Conservation (phyloP, 2,329 filamentous ascomycete species). For the Ophiostoma angusticollis region DNA sequence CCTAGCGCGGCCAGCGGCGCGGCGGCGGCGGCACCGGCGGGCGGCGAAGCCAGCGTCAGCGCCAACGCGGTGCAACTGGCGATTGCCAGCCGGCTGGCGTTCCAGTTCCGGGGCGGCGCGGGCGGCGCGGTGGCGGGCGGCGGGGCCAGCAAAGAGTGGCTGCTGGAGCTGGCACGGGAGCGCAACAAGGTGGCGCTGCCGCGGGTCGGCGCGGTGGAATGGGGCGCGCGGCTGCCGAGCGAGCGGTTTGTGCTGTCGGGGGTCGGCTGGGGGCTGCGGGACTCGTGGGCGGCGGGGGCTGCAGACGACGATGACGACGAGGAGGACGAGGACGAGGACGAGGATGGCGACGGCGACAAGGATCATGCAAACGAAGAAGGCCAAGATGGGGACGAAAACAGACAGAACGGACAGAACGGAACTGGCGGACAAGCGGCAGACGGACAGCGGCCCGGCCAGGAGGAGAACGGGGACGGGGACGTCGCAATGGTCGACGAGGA, state of each 20-base stretch:
- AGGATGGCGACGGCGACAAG: conserved; percentile 27
- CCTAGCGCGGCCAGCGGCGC: conserved; percentile 37
- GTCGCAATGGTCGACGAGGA: conserved; percentile 32
- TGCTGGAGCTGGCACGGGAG: conserved; percentile 60
- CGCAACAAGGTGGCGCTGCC: conserved; percentile 56
- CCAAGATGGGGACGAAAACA: conserved; percentile 28
- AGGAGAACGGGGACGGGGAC: conserved; percentile 2
- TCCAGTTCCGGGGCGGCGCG: conserved; percentile 51
- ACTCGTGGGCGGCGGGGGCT: conserved; percentile 38
- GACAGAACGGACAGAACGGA: conserved; percentile 12
- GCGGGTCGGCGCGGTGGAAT: conserved; percentile 49
- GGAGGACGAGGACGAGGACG: conserved; percentile 29
- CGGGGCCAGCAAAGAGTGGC: conserved; percentile 58
- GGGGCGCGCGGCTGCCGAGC: conserved; percentile 53
- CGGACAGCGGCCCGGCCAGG: conserved; percentile 40
- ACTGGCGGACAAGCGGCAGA: too few relatives aligned
- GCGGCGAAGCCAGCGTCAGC: conserved; percentile 43
- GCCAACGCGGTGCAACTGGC: conserved; percentile 60
- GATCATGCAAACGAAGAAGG: background rate
- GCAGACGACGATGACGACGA: conserved; percentile 32
- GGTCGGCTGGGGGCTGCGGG: conserved; percentile 49
- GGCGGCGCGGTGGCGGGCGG: conserved; percentile 30
- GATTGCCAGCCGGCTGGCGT: conserved; percentile 53
- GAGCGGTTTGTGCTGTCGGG: conserved; percentile 58
- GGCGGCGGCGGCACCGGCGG: conserved; percentile 32